Conservation (phyloP, 2,329 filamentous ascomycete species). For the Stagonosporopsis chrysanthemi region DNA sequence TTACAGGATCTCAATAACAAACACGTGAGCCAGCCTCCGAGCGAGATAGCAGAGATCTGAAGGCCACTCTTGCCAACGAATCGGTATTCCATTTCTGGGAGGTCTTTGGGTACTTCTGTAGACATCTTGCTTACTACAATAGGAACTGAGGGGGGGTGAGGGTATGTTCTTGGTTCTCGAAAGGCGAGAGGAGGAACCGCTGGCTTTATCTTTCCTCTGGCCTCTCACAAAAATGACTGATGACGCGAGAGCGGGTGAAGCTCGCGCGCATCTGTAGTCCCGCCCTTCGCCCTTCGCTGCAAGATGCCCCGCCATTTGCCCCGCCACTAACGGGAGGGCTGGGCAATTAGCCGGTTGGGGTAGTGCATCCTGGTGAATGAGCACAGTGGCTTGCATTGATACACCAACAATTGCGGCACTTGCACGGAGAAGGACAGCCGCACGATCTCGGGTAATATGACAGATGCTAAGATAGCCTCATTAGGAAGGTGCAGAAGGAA, state of each 20-base stretch:
- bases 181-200: background rate
- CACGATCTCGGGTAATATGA: background rate
- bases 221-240: background rate
- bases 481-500: constrained; percentile 3
- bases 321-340: constrained; percentile 9
- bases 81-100: constrained; percentile 71
- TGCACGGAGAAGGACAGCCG: constrained; percentile 3
- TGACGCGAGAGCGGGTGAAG: constrained; percentile 16
- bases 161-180: background rate
- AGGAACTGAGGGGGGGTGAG: background rate
- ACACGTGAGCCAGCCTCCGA: constrained; percentile 69
- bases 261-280: constrained; percentile 14
- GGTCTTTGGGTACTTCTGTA: constrained; percentile 26
- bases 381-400: constrained; percentile 10
- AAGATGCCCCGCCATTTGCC: constrained; percentile 16
- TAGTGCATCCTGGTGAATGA: constrained; percentile 2
- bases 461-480: background rate
- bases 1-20: background rate
- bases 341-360: constrained; percentile 10
- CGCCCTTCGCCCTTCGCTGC: constrained; percentile 14
- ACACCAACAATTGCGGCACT: background rate
- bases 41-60: constrained; percentile 75
- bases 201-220: background rate
- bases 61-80: constrained; percentile 75
- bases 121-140: constrained; percentile 9